phyloP scores from a whole-genome alignment of 345 rosid genomes.

The Eucalyptus pauciflora region DNA sequence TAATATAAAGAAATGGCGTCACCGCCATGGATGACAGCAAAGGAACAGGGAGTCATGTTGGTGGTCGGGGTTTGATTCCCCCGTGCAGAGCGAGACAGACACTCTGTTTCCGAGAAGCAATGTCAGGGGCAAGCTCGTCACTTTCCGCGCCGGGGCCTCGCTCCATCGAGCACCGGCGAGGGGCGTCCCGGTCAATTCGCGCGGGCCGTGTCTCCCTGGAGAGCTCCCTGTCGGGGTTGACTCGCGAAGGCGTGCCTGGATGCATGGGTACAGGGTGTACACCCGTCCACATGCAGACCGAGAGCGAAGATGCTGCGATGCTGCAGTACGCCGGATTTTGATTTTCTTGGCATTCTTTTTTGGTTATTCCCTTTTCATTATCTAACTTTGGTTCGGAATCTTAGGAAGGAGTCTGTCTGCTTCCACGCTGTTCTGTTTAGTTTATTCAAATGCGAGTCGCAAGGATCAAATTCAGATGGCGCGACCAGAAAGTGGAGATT shows the following conservation, averaged over 20 bases:
- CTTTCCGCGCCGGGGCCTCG: not conserved
- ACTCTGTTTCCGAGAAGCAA: not conserved
- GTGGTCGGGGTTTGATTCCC: not conserved
- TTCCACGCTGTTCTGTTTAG: not conserved
- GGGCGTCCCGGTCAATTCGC: not conserved
- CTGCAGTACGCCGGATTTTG: not conserved
- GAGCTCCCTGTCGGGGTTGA: not conserved
- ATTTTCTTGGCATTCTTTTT: not conserved
- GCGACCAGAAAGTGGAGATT: not conserved
- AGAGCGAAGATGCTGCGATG: not conserved
- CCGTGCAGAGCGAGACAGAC: not conserved
- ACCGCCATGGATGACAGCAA: constrained; percentile 5
- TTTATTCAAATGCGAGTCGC: not conserved
- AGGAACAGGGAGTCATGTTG: constrained; percentile 6
- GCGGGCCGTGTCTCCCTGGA: not conserved
- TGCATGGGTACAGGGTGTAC: not conserved
- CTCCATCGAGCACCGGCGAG: not conserved
- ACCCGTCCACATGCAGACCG: not conserved
- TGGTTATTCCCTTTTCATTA: not conserved
- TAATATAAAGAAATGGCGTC: not conserved
- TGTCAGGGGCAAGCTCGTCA: constrained; percentile 4
- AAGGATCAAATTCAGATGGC: not conserved
- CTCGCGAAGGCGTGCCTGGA: not conserved
- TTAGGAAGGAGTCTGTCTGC: not conserved
- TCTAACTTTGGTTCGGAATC: not conserved